Base-by-base conservation (phyloP, 169 alveolate species). In the Sarcocystis neurona region DNA sequence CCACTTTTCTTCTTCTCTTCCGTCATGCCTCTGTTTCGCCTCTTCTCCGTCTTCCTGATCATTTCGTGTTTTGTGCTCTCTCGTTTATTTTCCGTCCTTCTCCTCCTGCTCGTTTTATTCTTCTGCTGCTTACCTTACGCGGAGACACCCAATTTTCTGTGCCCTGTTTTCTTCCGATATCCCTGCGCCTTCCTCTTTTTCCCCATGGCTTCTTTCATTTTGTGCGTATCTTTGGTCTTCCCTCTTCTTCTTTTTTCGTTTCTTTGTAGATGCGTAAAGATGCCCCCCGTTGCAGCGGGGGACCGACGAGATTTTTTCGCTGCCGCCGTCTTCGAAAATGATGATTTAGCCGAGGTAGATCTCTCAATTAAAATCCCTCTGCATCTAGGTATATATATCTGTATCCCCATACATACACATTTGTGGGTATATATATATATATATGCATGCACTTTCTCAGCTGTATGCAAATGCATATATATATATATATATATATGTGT, bases 291-390 rank as follows among this genome's bases (percentile, higher is more conserved):
- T 15, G 75, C 48, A 47, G 86, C 79, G 34, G 84, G 34, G 0
- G 91, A 87, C 27, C 79, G 68, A 34, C 43, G 91, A 66, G 66
- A 87, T 56, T 87, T 87, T 63, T 72, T 87, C 79, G 87, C 68
- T 43, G 91, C 79, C 27, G 91, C 86, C 6, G 86, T 87, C 74
- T 87, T 87, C 78, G 91, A 87, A 58, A 82, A 82, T 43, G 91
- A 87, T 32, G 84, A 87, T 70, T 78, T 87, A 46, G 75, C 72
- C 53, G 87, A 50, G 50, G 91, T 87, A 74, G 27, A 79, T 32
- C 63, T 3, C 30, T 0, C 0, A 1, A n/a, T 32, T 5, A 6
- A 23, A 15, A 27, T 27, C n/a, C n/a, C n/a, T 63, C n/a, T 34
- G 43, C 77, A 15, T 53, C 66, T 23, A 53, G 12, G 66, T 53